Evolutionary conservation across 768 basidiomycete species (phyloP).

Genomic region (Lepiota venenata): DNA sequence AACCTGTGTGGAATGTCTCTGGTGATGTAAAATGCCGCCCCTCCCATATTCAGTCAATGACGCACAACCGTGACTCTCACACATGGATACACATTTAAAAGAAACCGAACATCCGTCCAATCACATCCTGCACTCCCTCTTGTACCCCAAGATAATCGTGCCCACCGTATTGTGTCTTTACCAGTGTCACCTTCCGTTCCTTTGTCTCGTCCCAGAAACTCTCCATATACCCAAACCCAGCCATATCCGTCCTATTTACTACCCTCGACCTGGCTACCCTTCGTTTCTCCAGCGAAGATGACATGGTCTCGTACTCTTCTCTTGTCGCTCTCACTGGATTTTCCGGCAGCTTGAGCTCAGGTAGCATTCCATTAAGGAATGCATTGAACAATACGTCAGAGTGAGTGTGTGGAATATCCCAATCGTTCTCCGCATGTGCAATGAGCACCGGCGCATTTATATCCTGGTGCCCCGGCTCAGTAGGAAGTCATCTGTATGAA

Average conservation of each 20-base stretch:
- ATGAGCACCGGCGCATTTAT: constrained; percentile 70
- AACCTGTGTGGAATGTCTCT: background rate
- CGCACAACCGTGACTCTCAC: background rate
- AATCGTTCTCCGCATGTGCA: constrained; percentile 76
- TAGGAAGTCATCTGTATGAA: background rate
- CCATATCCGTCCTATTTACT: constrained; percentile 42
- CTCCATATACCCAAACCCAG: constrained; percentile 56
- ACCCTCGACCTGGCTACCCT: constrained; percentile 37
- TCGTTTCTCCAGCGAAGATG: constrained; percentile 36
- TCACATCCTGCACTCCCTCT: constrained; percentile 73
- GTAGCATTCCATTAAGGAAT: constrained; percentile 64
- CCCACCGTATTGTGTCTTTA: constrained; percentile 60
- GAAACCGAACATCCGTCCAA: constrained; percentile 35
- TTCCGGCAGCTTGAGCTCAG: constrained; percentile 32
- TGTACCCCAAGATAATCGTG: constrained; percentile 62
- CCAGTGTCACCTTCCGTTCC: constrained; percentile 47
- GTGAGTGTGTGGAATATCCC: constrained; percentile 74
- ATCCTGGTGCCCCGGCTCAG: constrained; percentile 39
- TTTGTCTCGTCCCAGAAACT: constrained; percentile 39
- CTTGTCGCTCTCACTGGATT: constrained; percentile 20
- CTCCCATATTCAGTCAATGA: background rate
- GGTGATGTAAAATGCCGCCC: background rate
- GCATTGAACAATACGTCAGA: constrained; percentile 70
- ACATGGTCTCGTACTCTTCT: constrained; percentile 44
- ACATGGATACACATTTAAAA: background rate